A percentile compares a stretch with the other conserved stretches of the same genome.
Conservation (phyloP, 495 filamentous ascomycete species). For the Penicillium turbatum region DNA sequence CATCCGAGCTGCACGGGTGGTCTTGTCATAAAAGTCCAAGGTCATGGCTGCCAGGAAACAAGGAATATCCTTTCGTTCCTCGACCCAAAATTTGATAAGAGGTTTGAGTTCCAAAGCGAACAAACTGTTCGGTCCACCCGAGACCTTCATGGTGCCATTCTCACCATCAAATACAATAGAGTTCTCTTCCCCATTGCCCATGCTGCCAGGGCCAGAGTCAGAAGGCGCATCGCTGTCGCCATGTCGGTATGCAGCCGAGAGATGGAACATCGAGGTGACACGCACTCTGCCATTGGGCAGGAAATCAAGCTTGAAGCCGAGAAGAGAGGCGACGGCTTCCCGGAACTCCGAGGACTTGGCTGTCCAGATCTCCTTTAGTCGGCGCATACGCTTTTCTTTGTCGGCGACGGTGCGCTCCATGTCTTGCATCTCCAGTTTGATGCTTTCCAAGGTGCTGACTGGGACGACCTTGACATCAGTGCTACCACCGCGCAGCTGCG, state of each 20-base stretch:
- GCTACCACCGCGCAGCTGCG: constrained; percentile 59
- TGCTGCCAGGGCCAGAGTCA: constrained; percentile 50
- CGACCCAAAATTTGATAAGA: constrained; percentile 89
- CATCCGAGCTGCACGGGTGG: constrained; percentile 50
- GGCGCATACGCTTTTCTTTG: constrained; percentile 75
- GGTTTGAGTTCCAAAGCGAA: constrained; percentile 82
- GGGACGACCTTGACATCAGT: constrained; percentile 58
- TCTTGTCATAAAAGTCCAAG: constrained; percentile 87
- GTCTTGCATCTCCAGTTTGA: constrained; percentile 66
- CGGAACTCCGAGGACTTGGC: constrained; percentile 89
- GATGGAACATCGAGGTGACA: constrained; percentile 74
- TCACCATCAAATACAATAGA: constrained; percentile 97
- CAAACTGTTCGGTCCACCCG: constrained; percentile 76
- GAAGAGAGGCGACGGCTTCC: constrained; percentile 79
- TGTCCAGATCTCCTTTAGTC: constrained; percentile 85
- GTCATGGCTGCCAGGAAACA: constrained; percentile 87
- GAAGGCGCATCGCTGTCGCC: constrained; percentile 50
- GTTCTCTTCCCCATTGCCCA: constrained; percentile 60
- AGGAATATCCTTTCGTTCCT: constrained; percentile 84
- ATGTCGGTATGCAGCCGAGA: constrained; percentile 50
- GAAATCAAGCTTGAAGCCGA: constrained; percentile 92
- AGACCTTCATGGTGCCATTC: constrained; percentile 94
- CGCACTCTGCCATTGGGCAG: constrained; percentile 88
- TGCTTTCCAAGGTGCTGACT: constrained; percentile 66
- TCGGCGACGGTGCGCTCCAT: constrained; percentile 70